A percentile compares a stretch with the other conserved stretches of the same genome.
These are phyloP conservation scores for Tuber borchii DNA, from an alignment of 495 filamentous ascomycete species.

Conservation along the genomic window DNA sequence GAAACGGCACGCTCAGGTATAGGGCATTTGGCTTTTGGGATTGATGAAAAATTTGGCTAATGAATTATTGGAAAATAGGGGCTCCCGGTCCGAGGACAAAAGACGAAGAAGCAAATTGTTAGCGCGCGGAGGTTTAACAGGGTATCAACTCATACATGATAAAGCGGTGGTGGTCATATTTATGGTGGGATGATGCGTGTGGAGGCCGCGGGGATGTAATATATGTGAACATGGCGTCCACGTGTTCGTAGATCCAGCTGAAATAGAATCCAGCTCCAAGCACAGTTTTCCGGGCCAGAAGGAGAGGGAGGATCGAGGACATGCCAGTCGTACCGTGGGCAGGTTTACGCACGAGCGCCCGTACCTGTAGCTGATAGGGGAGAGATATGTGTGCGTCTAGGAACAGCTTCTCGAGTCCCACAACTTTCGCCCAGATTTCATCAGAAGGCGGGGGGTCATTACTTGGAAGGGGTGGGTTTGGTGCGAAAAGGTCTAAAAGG, in stretches of 20 bases:
- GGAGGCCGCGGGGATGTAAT: neutral
- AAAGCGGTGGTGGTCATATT: neutral
- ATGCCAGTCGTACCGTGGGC: neutral
- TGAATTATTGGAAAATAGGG: constrained; percentile 17
- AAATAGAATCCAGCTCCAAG: neutral
- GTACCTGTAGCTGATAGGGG: neutral
- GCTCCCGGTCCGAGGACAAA: constrained; percentile 51
- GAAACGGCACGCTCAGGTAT: constrained; percentile 64
- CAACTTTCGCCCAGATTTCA: neutral
- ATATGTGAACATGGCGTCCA: constrained; percentile 1
- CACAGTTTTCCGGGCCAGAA: neutral
- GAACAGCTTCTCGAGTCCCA: neutral
- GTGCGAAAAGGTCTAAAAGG: neutral
- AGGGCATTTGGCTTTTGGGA: neutral
- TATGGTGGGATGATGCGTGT: neutral
- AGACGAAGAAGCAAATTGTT: constrained; percentile 68
- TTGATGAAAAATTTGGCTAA: neutral
- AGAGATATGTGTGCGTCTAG: neutral
- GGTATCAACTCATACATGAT: constrained; percentile 49
- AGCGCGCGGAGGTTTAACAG: constrained; percentile 74
- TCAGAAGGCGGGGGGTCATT: neutral
- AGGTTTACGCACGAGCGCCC: neutral
- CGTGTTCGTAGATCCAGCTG: neutral
- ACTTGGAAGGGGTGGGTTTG: neutral
- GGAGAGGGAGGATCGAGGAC: neutral